Evolutionary conservation across 441 rosid genomes (phyloP), one percentile per base, ranked within the genome.

Genomic region (Corymbia calophylla): DNA sequence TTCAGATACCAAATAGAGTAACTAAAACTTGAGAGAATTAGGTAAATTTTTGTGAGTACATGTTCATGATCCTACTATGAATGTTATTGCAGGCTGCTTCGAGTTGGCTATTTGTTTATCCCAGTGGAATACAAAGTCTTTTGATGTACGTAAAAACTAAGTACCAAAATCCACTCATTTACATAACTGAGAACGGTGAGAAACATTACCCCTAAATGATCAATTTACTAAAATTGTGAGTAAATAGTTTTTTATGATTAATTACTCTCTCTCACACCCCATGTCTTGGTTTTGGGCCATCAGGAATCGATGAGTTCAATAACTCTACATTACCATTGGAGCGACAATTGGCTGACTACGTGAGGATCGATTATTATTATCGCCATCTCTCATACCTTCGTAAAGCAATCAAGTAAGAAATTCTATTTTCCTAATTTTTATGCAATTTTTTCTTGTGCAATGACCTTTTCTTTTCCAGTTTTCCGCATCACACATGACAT

Each of bases 141-240:
- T 68, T 96, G 60, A 70, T 92, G 35, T 94, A 95, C 77, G 87
- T 87, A 12, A 93, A 92, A 92, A 86, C 23, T 21, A 93, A 93
- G 19, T 96, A 96, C 87, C 90, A 88, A 3, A 88, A 92, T 90
- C 95, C 95, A 14, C 58, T 93, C n/a, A 92, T 94, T 62, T 95
- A 93, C 88, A 94, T 95, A 17, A 96, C 96, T 17, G 96, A 96
- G 51, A 95, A 96, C 86, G 96, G 97, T 94, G 91, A 88, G n/a
- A 18, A 35, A 35, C 9, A 16, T 23, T 54, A 31, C 19, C 27
- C 14, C 47, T 19, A 53, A 53, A 70, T 9, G 19, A 14, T n/a
- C 11, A 21, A 70, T 73, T 88, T 23, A 73, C 14, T 32, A 5
- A 88, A 31, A 70, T 70, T 19, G 29, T 10, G 84, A 73, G 48